Percentiles rank a stretch among this genome's conserved stretches.
phyloP scores from a whole-genome alignment of 2,329 filamentous ascomycete genomes.

The Alternaria sp. region DNA sequence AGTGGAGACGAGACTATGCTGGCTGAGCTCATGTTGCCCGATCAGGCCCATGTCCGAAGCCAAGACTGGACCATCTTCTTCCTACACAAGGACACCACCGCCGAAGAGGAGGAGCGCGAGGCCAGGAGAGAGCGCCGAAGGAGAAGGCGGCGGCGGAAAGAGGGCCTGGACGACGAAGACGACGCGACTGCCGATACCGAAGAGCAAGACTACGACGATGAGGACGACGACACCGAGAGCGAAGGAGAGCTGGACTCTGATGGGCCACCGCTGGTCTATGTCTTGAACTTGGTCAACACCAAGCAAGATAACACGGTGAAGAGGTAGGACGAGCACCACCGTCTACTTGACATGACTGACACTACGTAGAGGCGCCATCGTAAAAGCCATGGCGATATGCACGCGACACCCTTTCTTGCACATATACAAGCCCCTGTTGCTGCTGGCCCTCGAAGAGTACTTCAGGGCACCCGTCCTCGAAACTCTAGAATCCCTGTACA shows the following conservation, averaged over 20 bases:
- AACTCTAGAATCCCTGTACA: constrained; percentile 86
- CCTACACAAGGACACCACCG: constrained; percentile 90
- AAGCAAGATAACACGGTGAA: constrained; percentile 95
- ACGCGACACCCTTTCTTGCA: constrained; percentile 96
- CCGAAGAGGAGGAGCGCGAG: constrained; percentile 75
- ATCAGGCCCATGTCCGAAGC: constrained; percentile 92
- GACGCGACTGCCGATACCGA: constrained; percentile 42
- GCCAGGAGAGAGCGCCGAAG: constrained; percentile 67
- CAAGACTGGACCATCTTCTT: constrained; percentile 99
- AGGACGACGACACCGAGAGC: constrained; percentile 61
- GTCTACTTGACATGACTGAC: constrained; percentile 19
- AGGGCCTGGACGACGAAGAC: constrained; percentile 55
- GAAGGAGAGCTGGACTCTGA: constrained; percentile 69
- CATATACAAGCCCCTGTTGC: constrained; percentile 96
- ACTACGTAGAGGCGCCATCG: constrained; percentile 78
- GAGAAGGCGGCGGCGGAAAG: constrained; percentile 56
- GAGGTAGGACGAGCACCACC: constrained; percentile 54
- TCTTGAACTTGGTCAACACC: constrained; percentile 96
- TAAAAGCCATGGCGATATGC: constrained; percentile 99
- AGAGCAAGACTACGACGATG: constrained; percentile 54
- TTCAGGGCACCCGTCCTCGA: constrained; percentile 91
- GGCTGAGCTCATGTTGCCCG: constrained; percentile 96
- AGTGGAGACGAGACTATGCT: constrained; percentile 98
- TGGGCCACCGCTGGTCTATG: constrained; percentile 93
- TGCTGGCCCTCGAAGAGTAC: constrained; percentile 94